Base-by-base conservation (phyloP, 2,329 filamentous ascomycete species). In the Microdochium paspali region DNA sequence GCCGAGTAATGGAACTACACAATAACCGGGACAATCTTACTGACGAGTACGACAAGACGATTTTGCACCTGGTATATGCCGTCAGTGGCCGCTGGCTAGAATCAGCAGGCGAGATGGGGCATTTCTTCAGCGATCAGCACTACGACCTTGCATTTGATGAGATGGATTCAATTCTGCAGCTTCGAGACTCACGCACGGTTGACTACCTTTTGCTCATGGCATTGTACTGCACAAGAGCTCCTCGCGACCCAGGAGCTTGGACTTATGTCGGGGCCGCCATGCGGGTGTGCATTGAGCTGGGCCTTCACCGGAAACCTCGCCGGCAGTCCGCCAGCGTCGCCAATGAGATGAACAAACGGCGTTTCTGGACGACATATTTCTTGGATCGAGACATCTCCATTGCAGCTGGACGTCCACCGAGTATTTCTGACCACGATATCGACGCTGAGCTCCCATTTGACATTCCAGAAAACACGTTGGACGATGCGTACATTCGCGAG, bases 321-420 rank as follows among this genome's bases (percentile, higher is more conserved):
- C 52, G 55, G 12, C 54, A 54, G 24, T 50, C 51, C 31, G 56
- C 53, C 5, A 57, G 49, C 28, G 40, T 61, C 5, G 54, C 58
- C 24, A 53, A 52, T 2, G 59, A 61, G 46, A 60, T 61, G 58
- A 54, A 56, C 47, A 61, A 61, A 45, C 52, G 59, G 10, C 54
- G 57, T 13, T 61, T 61, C 43, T 61, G 59, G 59, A 60, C 59
- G 5, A 54, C 56, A 4, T 61, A 60, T 47, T 60, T 59, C 44
- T 47, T 61, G 21, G 59, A 61, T 43, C 50, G 59, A 24, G 59
- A 61, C 46, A 59, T 60, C 23, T 61, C 58, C 3, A 58, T 61
- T 44, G 58, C 58, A 15, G 49, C 59, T 18, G 59, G 59, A 18
- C 52, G 59, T 3, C 59, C 59, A 1, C 58, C 58, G 10, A 54